These are phyloP conservation scores for Cyclotella kingstonii DNA, from an alignment of 108 stramenopile species.

Conservation along the genomic window DNA sequence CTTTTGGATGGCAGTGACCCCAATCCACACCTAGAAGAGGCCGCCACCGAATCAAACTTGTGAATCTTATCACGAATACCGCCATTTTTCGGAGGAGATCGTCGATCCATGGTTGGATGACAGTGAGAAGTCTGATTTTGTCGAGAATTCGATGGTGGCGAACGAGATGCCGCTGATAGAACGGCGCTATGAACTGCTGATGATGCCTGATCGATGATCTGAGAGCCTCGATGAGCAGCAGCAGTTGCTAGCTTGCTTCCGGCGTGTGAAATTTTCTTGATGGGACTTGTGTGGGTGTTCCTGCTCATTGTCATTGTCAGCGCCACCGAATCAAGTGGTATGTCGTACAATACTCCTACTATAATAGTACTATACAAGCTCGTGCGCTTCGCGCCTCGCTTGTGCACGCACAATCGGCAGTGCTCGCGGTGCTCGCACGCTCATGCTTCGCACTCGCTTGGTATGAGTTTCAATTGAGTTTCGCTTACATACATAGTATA, in stretches of 20 bases:
- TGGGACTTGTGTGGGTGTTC: slow-evolving; percentile 11
- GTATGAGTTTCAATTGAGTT: too few species aligned
- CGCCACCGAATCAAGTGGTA: neutral
- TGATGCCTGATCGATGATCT: slow-evolving; percentile 12
- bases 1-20: neutral
- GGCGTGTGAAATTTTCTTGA: slow-evolving; percentile 27
- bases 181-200: slow-evolving; percentile 8
- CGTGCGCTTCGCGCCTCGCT: too few species aligned
- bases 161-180: neutral
- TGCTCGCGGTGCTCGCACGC: too few species aligned
- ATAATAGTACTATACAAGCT: too few species aligned
- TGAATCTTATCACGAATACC: slow-evolving; percentile 20
- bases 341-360: too few species aligned
- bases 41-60: slow-evolving; percentile 21
- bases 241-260: slow-evolving; percentile 21
- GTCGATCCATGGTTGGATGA: neutral
- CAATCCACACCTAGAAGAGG: neutral
- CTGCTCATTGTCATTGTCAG: slow-evolving; percentile 3
- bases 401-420: too few species aligned
- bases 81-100: slow-evolving; percentile 2
- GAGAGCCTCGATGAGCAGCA: slow-evolving; percentile 20
- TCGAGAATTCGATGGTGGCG: slow-evolving; percentile 4
- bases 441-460: too few species aligned
- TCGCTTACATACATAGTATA: too few species aligned
- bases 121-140: slow-evolving; percentile 8